phyloP scores from a whole-genome alignment of 108 stramenopile species.

The Aurantiochytrium sp. region DNA sequence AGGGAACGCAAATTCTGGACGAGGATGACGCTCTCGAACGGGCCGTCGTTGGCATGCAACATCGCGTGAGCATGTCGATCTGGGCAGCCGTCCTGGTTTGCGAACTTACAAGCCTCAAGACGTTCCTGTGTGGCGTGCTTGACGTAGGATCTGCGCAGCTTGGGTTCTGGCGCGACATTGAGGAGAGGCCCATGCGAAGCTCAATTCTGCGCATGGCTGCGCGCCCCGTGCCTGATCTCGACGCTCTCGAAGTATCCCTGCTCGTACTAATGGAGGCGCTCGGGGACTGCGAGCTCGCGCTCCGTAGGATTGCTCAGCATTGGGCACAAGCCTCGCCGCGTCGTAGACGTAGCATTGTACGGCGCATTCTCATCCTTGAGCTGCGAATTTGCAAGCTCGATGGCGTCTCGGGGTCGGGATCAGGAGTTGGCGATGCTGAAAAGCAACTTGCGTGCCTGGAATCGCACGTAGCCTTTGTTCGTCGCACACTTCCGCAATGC shows the following conservation, averaged over 20 bases:
- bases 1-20: too few species aligned
- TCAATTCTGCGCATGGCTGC: background rate
- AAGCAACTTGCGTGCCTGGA: background rate
- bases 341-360: background rate
- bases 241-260: background rate
- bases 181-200: background rate
- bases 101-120: background rate
- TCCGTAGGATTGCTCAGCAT: background rate
- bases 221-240: background rate
- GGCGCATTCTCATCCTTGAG: background rate
- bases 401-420: background rate
- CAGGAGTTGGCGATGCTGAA: background rate
- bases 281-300: background rate
- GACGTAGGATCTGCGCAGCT: background rate
- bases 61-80: background rate
- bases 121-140: background rate
- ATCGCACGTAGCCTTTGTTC: background rate
- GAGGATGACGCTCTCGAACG: too few species aligned
- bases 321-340: background rate
- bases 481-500: background rate
- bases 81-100: background rate
- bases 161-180: background rate
- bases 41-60: too few species aligned
- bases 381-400: background rate
- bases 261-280: background rate